Evolutionary conservation across 2,329 filamentous ascomycete genomes (phyloP).

Genomic region (Coleophoma eucalyptorum): DNA sequence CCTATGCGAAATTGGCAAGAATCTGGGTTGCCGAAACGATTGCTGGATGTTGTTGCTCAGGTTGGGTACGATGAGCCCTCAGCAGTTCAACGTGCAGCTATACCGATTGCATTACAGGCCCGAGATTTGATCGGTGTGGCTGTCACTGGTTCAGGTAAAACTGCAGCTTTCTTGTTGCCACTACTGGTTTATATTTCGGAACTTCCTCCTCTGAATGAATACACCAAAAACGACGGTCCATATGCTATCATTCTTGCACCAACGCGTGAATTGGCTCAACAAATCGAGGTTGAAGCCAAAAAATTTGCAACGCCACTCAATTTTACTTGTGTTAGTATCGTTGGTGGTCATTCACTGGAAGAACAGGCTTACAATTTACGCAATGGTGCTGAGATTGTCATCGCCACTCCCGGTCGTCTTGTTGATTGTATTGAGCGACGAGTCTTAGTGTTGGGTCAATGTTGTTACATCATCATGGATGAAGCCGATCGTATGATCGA

Average conservation of each 20-base stretch:
- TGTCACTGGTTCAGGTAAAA: conserved; percentile 97
- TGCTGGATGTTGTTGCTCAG: conserved; percentile 77
- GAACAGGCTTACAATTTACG: conserved; percentile 88
- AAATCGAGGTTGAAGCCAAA: conserved; percentile 90
- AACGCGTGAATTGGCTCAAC: conserved; percentile 94
- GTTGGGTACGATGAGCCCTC: conserved; percentile 92
- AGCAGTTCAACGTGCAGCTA: conserved; percentile 88
- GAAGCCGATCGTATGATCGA: conserved; percentile 99
- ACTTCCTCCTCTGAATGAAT: conserved; percentile 77
- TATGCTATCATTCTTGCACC: conserved; percentile 97
- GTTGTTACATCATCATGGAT: conserved; percentile 98
- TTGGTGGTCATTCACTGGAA: conserved; percentile 94
- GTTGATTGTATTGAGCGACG: conserved; percentile 95
- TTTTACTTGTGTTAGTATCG: conserved; percentile 93
- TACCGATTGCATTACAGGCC: conserved; percentile 88
- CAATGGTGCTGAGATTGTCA: conserved; percentile 94
- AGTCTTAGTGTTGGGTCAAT: conserved; percentile 88
- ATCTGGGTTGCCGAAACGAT: conserved; percentile 69
- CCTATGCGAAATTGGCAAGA: conserved; percentile 95
- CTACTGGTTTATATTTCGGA: conserved; percentile 92
- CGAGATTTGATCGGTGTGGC: conserved; percentile 98
- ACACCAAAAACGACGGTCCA: conserved; percentile 89
- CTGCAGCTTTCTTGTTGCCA: conserved; percentile 88
- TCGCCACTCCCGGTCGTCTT: conserved; percentile 95
- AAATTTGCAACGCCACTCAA: conserved; percentile 90